Base-by-base conservation (phyloP, 2,329 filamentous ascomycete genomes). In the Juglanconis juglandina region DNA sequence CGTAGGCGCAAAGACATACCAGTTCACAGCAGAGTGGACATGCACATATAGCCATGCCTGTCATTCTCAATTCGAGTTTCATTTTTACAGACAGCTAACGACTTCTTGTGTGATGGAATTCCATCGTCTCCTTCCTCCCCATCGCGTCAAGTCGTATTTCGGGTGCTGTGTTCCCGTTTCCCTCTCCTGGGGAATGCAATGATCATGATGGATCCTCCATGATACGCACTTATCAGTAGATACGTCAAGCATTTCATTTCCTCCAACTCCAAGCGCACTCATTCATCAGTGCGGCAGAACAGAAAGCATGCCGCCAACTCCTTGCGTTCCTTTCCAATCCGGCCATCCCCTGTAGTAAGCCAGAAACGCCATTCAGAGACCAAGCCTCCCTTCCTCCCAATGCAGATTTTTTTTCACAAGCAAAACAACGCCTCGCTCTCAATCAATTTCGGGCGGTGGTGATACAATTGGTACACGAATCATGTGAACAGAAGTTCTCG, bases 261-360 rank as follows among this genome's bases (percentile, higher is more conserved):
- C 30, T 8, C 47, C 9, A 49, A 49, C 47, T 8, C 49, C 48
- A 34, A 34, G 6, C 32, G 32, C 14, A 50, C 32, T 50, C 17
- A 13, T 35, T 14, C 11, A 50, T 30, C n/a, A 50, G 32, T 35
- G 48, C 32, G 13, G 17, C 5, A 17, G n/a, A 35, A 35, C 34
- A 30, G n/a, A 39, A 53, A 35, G 35, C 13, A 9, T 46, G 35
- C 50, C 59, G n/a, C 59, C 55, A 61, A 54, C 59, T 58, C 55
- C 55, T 39, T 49, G 53, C 53, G 17, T 49, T 24, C 17, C 42
- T 37, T 37, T 3, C 32, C n/a, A 52, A 11, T 24, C 7, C 10
- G 24, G 17, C 5, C 34, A 35, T 50, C 54, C 30, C 32, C 41
- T 50, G 11, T 35, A 37, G 2, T 32, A 48, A 34, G 50, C 50